Evolutionary conservation across 2,329 filamentous ascomycete genomes (phyloP).

Genomic region (Xylariaceae sp.): DNA sequence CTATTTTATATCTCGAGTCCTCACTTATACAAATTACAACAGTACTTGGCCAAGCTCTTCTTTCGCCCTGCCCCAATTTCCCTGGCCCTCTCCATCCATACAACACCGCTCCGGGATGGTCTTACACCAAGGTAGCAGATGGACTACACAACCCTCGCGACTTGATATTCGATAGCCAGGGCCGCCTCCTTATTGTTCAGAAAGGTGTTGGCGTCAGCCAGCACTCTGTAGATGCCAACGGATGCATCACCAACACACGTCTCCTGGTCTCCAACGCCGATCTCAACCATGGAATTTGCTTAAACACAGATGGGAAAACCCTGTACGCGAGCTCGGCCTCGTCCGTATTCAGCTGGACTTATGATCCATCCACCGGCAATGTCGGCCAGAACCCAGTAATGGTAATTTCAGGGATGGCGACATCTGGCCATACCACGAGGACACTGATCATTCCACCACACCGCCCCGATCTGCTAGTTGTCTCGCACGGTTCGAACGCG

Average conservation of each 20-base stretch:
- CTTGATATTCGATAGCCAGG: slow-evolving; percentile 32
- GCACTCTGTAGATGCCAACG: slow-evolving; percentile 34
- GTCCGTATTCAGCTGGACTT: slow-evolving; percentile 61
- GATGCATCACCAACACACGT: slow-evolving; percentile 36
- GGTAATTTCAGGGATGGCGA: slow-evolving; percentile 60
- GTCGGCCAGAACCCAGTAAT: slow-evolving; percentile 45
- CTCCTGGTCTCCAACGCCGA: slow-evolving; percentile 28
- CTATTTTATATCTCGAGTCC: not conserved
- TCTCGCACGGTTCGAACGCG: slow-evolving; percentile 61
- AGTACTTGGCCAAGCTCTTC: slow-evolving; percentile 7
- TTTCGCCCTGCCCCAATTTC: slow-evolving; percentile 30
- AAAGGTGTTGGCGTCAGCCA: slow-evolving; percentile 37
- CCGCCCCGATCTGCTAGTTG: slow-evolving; percentile 58
- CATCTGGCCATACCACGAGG: slow-evolving; percentile 60
- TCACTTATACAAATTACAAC: slow-evolving; percentile 3
- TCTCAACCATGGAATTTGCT: slow-evolving; percentile 52
- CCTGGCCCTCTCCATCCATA: slow-evolving; percentile 27
- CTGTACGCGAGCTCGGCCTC: slow-evolving; percentile 54
- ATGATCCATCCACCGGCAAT: slow-evolving; percentile 54
- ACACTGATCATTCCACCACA: slow-evolving; percentile 61
- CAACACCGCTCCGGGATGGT: slow-evolving; percentile 34
- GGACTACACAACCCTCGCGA: slow-evolving; percentile 36
- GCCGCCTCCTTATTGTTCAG: slow-evolving; percentile 40
- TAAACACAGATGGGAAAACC: slow-evolving; percentile 45
- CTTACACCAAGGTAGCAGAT: slow-evolving; percentile 36